phyloP scores from a whole-genome alignment of 768 basidiomycete genomes.

The Chalciporus chontae region DNA sequence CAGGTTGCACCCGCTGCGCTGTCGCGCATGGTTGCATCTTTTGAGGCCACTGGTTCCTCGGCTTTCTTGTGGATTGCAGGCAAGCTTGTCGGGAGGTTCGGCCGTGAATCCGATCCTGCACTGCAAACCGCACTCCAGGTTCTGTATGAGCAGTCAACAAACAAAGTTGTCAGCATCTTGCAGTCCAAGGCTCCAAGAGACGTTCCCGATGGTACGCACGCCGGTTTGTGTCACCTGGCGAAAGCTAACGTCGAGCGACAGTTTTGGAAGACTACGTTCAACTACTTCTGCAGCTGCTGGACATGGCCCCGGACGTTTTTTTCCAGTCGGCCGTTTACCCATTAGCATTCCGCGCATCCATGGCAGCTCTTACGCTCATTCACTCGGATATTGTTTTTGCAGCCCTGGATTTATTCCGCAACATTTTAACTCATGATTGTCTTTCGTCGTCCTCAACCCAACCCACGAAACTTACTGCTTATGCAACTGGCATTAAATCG shows the following conservation, averaged over 20 bases:
- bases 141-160: slow-evolving; percentile 74
- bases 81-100: slow-evolving; percentile 78
- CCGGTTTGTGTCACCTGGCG: background rate
- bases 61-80: slow-evolving; percentile 94
- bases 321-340: slow-evolving; percentile 79
- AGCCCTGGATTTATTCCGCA: slow-evolving; percentile 75
- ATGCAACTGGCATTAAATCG: slow-evolving; percentile 56
- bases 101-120: slow-evolving; percentile 53
- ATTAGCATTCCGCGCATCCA: slow-evolving; percentile 67
- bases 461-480: slow-evolving; percentile 60
- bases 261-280: slow-evolving; percentile 95
- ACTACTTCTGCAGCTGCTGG: slow-evolving; percentile 65
- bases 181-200: slow-evolving; percentile 65
- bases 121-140: slow-evolving; percentile 57
- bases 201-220: slow-evolving; percentile 82
- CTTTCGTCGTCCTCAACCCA: slow-evolving; percentile 46
- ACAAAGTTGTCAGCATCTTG: slow-evolving; percentile 63
- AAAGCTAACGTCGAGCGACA: slow-evolving; percentile 30
- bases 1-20: slow-evolving; percentile 69
- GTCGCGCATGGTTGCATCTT: slow-evolving; percentile 70
- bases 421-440: slow-evolving; percentile 72
- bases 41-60: slow-evolving; percentile 76
- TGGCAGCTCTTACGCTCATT: slow-evolving; percentile 79
- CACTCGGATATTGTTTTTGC: slow-evolving; percentile 80
- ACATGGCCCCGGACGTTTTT: slow-evolving; percentile 68